Conservation (phyloP, 495 filamentous ascomycete species). For the Cercophora samala region DNA sequence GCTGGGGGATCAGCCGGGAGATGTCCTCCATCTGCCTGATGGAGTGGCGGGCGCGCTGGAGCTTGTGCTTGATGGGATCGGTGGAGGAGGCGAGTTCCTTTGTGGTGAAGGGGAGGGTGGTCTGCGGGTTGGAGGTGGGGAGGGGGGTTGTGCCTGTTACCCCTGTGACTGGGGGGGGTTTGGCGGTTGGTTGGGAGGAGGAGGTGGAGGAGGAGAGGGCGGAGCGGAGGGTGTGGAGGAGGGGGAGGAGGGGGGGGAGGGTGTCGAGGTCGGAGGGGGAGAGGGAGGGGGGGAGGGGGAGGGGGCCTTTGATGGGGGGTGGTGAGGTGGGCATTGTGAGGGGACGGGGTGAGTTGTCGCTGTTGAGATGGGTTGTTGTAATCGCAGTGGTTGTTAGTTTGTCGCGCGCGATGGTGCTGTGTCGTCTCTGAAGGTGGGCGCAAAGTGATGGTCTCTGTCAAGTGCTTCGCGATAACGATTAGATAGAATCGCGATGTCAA, state of each 20-base stretch:
- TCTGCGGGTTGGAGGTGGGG: slow-evolving; percentile 21
- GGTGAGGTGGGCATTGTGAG: slow-evolving; percentile 14
- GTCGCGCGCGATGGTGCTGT: background rate
- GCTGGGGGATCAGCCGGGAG: slow-evolving; percentile 66
- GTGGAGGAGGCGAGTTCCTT: slow-evolving; percentile 76
- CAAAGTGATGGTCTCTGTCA: background rate
- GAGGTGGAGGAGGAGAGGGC: slow-evolving; percentile 25
- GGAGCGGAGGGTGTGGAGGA: slow-evolving; percentile 69
- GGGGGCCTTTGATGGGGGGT: slow-evolving; percentile 24
- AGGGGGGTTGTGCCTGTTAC: slow-evolving; percentile 34
- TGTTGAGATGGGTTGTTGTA: background rate
- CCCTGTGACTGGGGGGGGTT: slow-evolving; percentile 31
- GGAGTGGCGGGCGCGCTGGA: slow-evolving; percentile 69
- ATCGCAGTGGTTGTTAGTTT: background rate
- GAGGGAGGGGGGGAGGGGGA: slow-evolving; percentile 44
- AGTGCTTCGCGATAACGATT: background rate
- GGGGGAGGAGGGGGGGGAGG: slow-evolving; percentile 72
- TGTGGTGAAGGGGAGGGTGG: slow-evolving; percentile 50
- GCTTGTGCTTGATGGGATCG: slow-evolving; percentile 70
- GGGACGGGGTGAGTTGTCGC: background rate
- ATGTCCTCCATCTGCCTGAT: slow-evolving; percentile 72
- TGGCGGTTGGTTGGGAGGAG: slow-evolving; percentile 22
- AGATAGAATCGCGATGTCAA: background rate
- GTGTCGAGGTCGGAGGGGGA: slow-evolving; percentile 73
- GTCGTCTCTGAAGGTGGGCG: background rate